Evolutionary conservation across 331 rosid genomes (phyloP), one percentile per base, ranked within the genome.

Genomic region (Rhamnella rubrinervis): DNA sequence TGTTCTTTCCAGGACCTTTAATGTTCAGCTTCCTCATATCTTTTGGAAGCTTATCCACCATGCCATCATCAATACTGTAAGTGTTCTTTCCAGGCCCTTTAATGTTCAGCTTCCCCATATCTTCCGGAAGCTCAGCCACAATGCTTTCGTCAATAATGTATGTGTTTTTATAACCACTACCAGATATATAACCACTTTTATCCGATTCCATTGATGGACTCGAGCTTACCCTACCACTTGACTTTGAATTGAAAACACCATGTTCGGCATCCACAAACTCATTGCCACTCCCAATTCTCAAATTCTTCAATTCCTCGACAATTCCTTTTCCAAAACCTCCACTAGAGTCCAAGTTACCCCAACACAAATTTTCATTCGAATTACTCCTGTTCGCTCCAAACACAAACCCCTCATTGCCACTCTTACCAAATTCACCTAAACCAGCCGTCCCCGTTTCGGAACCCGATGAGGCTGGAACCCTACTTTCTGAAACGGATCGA

Each of bases 231-330:
- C 50, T 52, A 19, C 53, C 57, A 71, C 64, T 59, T 47, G 77
- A 67, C 55, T 62, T 67, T 13, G 56, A 67, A 67, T 20, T 11
- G 21, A 67, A 67, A 35, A 17, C 40, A 59, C 58, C 76, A 35
- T 61, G 75, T 71, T 70, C 66, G 26, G 67, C 53, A 61, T 58
- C 69, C 52, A 62, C 75, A 81, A 77, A 84, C 75, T 80, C 93
- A 57, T 35, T 57, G 40, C 23, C 84, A 62, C 67, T 75, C 51
- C 75, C 81, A 52, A 93, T 78, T 20, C 71, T 81, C 88, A 88
- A 75, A 73, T 74, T 80, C 79, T 66, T 72, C 74, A 88, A 63
- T 4, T 71, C 87, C 61, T 84, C 91, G 75, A 59, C 26, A 70
- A 88, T 80, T 40, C 75, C 85, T 25, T 72, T 78, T 11, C 38